Evolutionary conservation across 2,329 filamentous ascomycete species (phyloP), one percentile per base, ranked within the genome.

Genomic region (Paraconiothyrium sp.): DNA sequence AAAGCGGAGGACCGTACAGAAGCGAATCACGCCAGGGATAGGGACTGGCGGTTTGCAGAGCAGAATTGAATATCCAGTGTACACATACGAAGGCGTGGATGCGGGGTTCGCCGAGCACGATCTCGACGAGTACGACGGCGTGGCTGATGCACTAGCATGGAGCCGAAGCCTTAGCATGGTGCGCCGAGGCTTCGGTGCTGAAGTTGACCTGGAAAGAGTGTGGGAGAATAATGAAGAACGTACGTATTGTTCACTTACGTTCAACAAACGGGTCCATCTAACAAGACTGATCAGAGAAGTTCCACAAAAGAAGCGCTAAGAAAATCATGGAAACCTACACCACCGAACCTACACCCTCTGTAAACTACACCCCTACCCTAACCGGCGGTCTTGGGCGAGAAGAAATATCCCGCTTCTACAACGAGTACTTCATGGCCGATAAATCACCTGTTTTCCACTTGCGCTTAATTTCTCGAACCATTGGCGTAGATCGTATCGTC

Each of bases 31-130:
- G 4, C 77, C 81, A 0, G 85, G 85, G 0, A 80, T 84, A 2
- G 85, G 85, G 10, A 80, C 81, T 10, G 85, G 82, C 37, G 72
- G 85, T 3, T 71, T 80, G 39, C 75, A 76, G 35, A 67, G 72
- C 46, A 78, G 80, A 58, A 75, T 82, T n/a, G 73, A 77, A 51
- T 80, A 82, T 60, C 78, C 78, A 46, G 78, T 83, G 4, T 88
- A 84, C 70, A 83, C 83, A 0, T 90, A 90, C 66, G 81, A 84
- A 11, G 81, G 83, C 62, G 86, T 78, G 0, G 79, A 87, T 54
- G 79, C 87, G 0, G 91, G 91, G 0, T 93, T 94, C 64, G 91
- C 91, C 0, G 90, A 93, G 76, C 83, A 85, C 22, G 87, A 92
- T 59, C 75, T 91, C 35, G 88, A 91, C 2, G 86, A 90, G 66